Evolutionary conservation across 1,139 yeast species (phyloP), one percentile per base, ranked within the genome.

Genomic region (Hansenula lynferdii): DNA sequence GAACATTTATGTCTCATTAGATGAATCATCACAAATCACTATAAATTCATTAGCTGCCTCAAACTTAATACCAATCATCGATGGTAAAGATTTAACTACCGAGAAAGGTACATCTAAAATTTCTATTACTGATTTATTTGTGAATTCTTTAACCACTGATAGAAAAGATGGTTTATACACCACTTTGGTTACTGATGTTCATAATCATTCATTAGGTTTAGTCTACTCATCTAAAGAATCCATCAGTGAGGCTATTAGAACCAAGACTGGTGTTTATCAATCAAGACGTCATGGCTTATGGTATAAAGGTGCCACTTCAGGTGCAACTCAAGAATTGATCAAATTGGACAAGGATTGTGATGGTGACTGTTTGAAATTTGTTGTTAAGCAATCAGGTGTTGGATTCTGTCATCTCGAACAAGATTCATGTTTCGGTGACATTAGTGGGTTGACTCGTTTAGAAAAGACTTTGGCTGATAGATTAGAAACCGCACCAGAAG

Each of bases 241-340:
- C 27, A 78, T 94, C 49, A 65, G 72, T 36, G 94, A 85, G 51
- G 92, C 97, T 5, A 75, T 92, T 49, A 77, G 78, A 43, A 85
- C 86, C 28, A 75, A 78, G 35, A 79, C 85, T 12, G 99, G 99
- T 37, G 96, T 92, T 8, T 92, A 92, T 63, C 97, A 85, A 62
- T 87, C 96, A 6, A 81, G 98, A 51, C 77, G 87, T 48, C 81
- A 83, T 44, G 87, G 94, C 19, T 72, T 92, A 43, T 92, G 99
- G 98, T 85, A 84, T 62, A 92, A 92, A 62, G 99, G 98, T 28
- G 85, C 85, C 42, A 85, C 96, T 6, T 84, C 95, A 25, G 98
- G 98, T 10, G 96, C 96, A 37, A 86, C 95, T 2, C 98, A 92
- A 63, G 70, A 70, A 49, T 70, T 92, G 39, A 52, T 84, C 21